These are phyloP conservation scores for Metschnikowia vanudenii DNA, from an alignment of 805 yeast genomes.

Conservation along the genomic window DNA sequence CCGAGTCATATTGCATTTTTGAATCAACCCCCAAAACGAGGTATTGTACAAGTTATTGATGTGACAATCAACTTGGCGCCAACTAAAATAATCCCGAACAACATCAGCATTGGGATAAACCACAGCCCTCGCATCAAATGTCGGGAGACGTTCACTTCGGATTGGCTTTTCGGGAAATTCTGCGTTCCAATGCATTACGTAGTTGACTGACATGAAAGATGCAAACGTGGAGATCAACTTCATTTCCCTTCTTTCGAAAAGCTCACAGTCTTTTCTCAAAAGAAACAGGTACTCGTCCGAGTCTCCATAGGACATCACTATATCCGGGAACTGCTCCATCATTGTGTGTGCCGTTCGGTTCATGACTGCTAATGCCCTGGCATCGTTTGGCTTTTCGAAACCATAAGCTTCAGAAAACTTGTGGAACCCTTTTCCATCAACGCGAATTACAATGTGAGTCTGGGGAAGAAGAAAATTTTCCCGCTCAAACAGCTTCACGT, in stretches of 20 bases:
- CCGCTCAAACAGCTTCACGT: constrained; percentile 77
- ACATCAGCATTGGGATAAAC: constrained; percentile 64
- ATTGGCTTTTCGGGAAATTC: constrained; percentile 53
- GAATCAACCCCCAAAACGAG: constrained; percentile 82
- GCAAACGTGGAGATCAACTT: constrained; percentile 82
- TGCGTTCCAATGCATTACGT: constrained; percentile 64
- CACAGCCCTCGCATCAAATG: constrained; percentile 90
- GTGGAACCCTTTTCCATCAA: constrained; percentile 95
- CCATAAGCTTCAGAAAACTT: constrained; percentile 70
- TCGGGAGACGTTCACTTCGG: constrained; percentile 60
- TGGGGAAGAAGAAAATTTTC: constrained; percentile 74
- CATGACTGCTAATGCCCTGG: constrained; percentile 72
- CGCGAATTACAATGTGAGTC: constrained; percentile 76
- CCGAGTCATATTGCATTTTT: constrained; percentile 64
- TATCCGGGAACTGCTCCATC: constrained; percentile 65
- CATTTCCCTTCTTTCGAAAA: constrained; percentile 81
- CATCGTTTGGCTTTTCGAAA: constrained; percentile 87
- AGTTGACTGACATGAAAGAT: constrained; percentile 75
- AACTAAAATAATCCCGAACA: constrained; percentile 78
- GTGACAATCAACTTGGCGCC: constrained; percentile 98
- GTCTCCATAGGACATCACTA: constrained; percentile 85
- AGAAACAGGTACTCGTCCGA: constrained; percentile 92
- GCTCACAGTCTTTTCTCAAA: constrained; percentile 54
- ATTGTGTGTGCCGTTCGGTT: constrained; percentile 73
- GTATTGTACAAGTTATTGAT: constrained; percentile 94